These are phyloP conservation scores for Epichloe coenophiala DNA, from an alignment of 2,329 filamentous ascomycete genomes.

Conservation along the genomic window DNA sequence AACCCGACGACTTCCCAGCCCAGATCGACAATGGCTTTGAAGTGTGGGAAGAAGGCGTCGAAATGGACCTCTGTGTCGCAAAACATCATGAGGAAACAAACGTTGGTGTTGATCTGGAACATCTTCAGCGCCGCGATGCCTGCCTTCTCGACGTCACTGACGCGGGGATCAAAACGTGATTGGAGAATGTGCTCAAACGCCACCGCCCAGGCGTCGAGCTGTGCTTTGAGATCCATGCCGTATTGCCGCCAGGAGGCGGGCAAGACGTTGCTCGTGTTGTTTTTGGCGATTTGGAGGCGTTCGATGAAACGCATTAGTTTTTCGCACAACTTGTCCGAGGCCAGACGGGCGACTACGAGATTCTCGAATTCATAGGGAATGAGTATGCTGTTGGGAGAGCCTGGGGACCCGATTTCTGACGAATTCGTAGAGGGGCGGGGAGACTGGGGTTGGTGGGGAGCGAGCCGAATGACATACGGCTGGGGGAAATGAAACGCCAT, in stretches of 20 bases:
- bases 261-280: conserved; percentile 39
- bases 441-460: conserved; percentile 16
- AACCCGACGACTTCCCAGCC: conserved; percentile 46
- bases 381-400: conserved; percentile 9
- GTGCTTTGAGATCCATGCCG: conserved; percentile 32
- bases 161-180: conserved; percentile 32
- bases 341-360: conserved; percentile 39
- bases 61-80: conserved; percentile 45
- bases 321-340: conserved; percentile 43
- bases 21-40: conserved; percentile 41
- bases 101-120: conserved; percentile 43
- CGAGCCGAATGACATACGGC: conserved; percentile 42
- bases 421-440: conserved; percentile 23
- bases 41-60: conserved; percentile 38
- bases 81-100: conserved; percentile 48
- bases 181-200: conserved; percentile 43
- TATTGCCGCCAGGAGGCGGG: conserved; percentile 34
- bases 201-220: conserved; percentile 39
- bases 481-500: conserved; percentile 57
- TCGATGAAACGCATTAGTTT: conserved; percentile 46
- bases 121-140: conserved; percentile 50
- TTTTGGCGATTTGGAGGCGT: conserved; percentile 32
- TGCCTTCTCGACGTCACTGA: conserved; percentile 41
- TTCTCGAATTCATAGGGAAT: conserved; percentile 28
- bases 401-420: conserved; percentile 4